These are phyloP conservation scores for Boletus huronensis DNA, from an alignment of 768 basidiomycete species.

Conservation along the genomic window DNA sequence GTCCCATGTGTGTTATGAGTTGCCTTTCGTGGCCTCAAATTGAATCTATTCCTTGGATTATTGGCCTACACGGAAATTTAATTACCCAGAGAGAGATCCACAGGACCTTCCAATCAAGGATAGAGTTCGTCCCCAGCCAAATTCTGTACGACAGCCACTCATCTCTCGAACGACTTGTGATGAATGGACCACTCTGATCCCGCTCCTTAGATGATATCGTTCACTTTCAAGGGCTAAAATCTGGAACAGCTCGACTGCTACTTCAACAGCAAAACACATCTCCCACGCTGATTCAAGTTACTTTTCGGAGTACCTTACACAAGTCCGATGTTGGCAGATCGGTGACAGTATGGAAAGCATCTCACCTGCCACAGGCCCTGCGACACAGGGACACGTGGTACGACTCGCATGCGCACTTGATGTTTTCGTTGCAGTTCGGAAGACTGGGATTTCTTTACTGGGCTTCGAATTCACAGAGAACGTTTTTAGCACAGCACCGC, in stretches of 20 bases:
- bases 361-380: neutral
- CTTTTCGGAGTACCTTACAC: neutral
- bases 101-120: conserved; percentile 1
- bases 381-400: neutral
- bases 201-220: neutral
- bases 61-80: neutral
- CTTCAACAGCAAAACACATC: neutral
- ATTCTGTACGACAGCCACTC: too few species aligned
- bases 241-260: neutral
- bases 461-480: neutral
- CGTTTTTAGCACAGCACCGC: neutral
- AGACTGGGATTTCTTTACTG: too few species aligned
- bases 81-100: neutral
- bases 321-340: neutral
- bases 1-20: neutral
- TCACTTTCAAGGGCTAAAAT: too few species aligned
- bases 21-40: neutral
- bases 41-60: too few species aligned
- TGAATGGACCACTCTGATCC: neutral
- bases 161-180: neutral
- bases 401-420: neutral
- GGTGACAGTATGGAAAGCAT: neutral
- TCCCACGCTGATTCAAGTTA: neutral
- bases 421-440: neutral
- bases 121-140: too few species aligned